These are phyloP conservation scores for Euphrasia confusa DNA, from an alignment of 257 asterid genomes.

Conservation along the genomic window DNA sequence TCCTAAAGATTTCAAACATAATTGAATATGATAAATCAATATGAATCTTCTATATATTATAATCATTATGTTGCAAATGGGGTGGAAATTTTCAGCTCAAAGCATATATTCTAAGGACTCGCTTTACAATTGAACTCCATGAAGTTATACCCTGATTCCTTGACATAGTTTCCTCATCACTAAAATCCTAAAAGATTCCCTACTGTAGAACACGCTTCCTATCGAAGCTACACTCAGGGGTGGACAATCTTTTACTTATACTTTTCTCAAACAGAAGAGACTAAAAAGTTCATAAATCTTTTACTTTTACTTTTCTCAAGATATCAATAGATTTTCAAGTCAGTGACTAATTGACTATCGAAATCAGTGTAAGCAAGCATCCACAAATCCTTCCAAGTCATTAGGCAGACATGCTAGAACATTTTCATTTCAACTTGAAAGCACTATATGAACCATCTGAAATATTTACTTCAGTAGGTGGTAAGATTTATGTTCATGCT, in stretches of 20 bases:
- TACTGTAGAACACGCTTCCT: not conserved
- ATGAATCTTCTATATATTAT: constrained; percentile 9
- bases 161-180: not conserved
- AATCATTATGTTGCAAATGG: not conserved
- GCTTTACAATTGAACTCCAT: not conserved
- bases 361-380: not conserved
- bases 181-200: not conserved
- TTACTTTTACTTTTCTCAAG: not conserved
- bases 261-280: constrained; percentile 2
- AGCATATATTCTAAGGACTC: not conserved
- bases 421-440: no score
- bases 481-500: not conserved
- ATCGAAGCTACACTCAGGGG: not conserved
- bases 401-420: not conserved
- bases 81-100: constrained; percentile 1
- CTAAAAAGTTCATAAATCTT: not conserved
- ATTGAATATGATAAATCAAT: not conserved
- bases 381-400: constrained; percentile 11
- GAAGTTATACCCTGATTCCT: constrained; percentile 9
- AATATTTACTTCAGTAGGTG: constrained; percentile 6
- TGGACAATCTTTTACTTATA: not conserved
- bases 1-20: constrained; percentile 3
- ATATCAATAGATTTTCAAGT: constrained; percentile 1
- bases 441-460: not conserved
- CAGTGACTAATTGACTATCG: not conserved